Conservation (phyloP, 371 early-diverging fungal species). For the Syncephalastrum sp. region DNA sequence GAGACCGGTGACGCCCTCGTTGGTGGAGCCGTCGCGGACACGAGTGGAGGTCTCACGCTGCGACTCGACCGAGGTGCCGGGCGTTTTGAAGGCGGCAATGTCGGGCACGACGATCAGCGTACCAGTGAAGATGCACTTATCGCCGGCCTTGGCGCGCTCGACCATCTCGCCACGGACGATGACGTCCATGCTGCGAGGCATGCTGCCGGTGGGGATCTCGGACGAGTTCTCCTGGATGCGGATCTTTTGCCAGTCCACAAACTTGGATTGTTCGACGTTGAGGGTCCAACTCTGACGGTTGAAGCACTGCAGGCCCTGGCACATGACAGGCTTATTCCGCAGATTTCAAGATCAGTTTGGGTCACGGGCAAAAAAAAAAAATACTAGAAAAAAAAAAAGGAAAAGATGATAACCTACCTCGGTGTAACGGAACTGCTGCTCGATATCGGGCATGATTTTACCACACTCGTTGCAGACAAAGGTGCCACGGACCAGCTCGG, state of each 20-base stretch:
- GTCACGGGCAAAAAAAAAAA: neutral
- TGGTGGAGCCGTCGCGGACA: conserved; percentile 64
- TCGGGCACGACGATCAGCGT: conserved; percentile 96
- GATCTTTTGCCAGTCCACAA: conserved; percentile 98
- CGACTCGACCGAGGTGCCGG: conserved; percentile 64
- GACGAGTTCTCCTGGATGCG: conserved; percentile 97
- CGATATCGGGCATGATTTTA: conserved; percentile 78
- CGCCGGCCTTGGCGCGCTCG: conserved; percentile 98
- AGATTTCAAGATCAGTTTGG: neutral
- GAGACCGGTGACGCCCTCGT: conserved; percentile 84
- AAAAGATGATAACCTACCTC: conserved; percentile 55
- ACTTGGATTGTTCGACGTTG: conserved; percentile 83
- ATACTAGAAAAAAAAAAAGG: too few relatives aligned
- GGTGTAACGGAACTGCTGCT: conserved; percentile 97
- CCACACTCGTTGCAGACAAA: conserved; percentile 94
- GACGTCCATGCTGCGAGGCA: conserved; percentile 98
- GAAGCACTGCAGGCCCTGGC: conserved; percentile 86
- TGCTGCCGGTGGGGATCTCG: conserved; percentile 97
- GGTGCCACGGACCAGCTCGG: conserved; percentile 93
- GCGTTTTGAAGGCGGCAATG: conserved; percentile 76
- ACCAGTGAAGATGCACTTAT: conserved; percentile 92
- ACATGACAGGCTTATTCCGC: conserved; percentile 78
- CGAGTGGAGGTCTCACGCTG: conserved; percentile 62
- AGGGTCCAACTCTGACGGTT: conserved; percentile 88
- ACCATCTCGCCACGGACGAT: conserved; percentile 96